phyloP scores from a whole-genome alignment of 192 early-diverging fungal species.

The Pilaira anomala region DNA sequence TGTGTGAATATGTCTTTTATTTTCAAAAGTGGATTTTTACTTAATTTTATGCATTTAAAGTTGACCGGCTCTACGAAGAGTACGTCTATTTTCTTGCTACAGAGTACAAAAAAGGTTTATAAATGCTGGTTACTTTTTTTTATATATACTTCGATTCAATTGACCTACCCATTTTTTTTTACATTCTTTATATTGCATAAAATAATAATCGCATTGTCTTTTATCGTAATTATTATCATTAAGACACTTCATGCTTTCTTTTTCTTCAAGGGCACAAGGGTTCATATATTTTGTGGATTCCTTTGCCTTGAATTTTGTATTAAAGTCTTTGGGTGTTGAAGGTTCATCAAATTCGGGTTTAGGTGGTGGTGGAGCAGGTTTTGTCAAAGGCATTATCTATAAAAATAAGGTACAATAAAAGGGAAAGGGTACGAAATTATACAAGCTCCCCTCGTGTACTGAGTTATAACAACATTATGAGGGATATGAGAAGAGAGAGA shows the following conservation, averaged over 20 bases:
- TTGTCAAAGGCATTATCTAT: constrained; percentile 27
- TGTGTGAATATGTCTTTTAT: not conserved
- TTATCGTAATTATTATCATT: constrained; percentile 53
- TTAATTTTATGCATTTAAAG: not conserved
- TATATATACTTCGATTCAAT: not conserved
- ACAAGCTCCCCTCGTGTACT: no score
- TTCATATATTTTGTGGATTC: constrained; percentile 53
- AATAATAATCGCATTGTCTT: constrained; percentile 44
- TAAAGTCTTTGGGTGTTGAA: constrained; percentile 38
- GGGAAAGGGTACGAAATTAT: not conserved
- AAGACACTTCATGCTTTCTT: constrained; percentile 51
- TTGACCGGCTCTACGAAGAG: constrained; percentile 19
- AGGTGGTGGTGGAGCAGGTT: constrained; percentile 36
- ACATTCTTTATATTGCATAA: constrained; percentile 52
- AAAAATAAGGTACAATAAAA: not conserved
- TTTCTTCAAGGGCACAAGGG: constrained; percentile 48
- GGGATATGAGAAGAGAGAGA: no score
- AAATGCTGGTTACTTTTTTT: not conserved
- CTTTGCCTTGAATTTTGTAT: constrained; percentile 45
- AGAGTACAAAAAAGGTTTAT: not conserved
- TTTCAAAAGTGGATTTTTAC: not conserved
- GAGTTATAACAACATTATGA: no score
- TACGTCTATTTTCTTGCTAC: constrained; percentile 26
- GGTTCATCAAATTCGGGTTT: constrained; percentile 37
- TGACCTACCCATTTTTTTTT: constrained; percentile 59